Evolutionary conservation across 179 eudicot species (phyloP), one percentile per base, ranked within the genome.

Genomic region (Vitellaria paradoxa): DNA sequence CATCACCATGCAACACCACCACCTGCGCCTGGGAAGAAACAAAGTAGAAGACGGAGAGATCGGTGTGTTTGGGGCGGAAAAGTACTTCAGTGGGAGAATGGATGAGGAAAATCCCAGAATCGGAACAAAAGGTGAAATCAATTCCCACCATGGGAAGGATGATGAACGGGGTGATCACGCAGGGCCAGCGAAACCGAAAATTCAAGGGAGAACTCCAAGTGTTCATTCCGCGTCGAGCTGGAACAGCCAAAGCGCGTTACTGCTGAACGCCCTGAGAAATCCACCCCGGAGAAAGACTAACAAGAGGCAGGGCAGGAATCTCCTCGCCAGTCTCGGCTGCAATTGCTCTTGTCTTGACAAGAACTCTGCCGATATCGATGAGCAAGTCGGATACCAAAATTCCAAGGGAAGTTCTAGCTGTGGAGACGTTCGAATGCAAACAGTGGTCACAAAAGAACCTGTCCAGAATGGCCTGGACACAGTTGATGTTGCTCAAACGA

Each of bases 61-160:
- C n/a, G 95, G 80, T 60, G 85, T 91, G 13, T 92, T 92, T 66
- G 81, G 82, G 55, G 97, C 97, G 5, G 90, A 89, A 65, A 92
- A 87, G 76, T 92, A 92, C 85, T 92, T 92, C 85, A 91, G 76
- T 52, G 93, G 82, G 3, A 79, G 73, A 14, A 73, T 81, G n/a
- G 72, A 80, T 65, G 78, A 81, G 12, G 82, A 50, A 68, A 70
- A 12, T 37, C 68, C 77, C 40, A 82, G 53, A 76, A 66, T 10
- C 40, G 21, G 80, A 9, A 55, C 9, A 37, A 20, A 76, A 20
- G 55, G 15, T 14, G 11, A 60, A 26, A 67, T 74, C 23, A 62
- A 55, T n/a, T 57, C 23, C 24, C 79, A 61, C 12, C 12, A 56
- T 20, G 77, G 56, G 67, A 84, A 71, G 66, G 83, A 75, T n/a